Evolutionary conservation across 495 filamentous ascomycete species (phyloP).

Genomic region (Cetradonia linearis): DNA sequence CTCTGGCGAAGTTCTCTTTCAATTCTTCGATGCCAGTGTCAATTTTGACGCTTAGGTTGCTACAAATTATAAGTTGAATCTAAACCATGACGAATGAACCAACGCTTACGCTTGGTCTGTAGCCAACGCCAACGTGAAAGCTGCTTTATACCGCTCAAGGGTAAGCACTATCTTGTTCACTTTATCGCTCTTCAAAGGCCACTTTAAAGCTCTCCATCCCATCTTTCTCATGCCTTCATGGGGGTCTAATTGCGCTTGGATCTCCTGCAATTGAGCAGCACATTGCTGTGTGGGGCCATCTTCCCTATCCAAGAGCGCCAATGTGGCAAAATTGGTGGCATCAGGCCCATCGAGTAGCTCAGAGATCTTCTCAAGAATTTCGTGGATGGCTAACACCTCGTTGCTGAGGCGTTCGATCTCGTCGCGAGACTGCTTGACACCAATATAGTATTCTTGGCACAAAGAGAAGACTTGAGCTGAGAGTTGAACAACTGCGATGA

Average conservation of each 20-base stretch:
- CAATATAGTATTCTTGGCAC: constrained; percentile 26
- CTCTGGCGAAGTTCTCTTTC: background rate
- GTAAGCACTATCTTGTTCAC: constrained; percentile 24
- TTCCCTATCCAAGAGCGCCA: background rate
- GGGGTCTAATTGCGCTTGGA: background rate
- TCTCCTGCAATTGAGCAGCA: background rate
- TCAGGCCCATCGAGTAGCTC: background rate
- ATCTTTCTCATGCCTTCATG: constrained; percentile 23
- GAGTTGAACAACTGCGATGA: constrained; percentile 32
- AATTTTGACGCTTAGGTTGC: background rate
- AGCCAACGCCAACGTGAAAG: constrained; percentile 28
- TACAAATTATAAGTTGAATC: background rate
- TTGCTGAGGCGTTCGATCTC: constrained; percentile 30
- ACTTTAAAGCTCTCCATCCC: constrained; percentile 29
- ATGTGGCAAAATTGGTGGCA: background rate
- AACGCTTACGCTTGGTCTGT: constrained; percentile 22
- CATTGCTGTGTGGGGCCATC: background rate
- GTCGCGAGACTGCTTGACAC: constrained; percentile 10
- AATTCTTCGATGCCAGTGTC: background rate
- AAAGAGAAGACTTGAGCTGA: constrained; percentile 26
- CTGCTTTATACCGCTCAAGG: constrained; percentile 29
- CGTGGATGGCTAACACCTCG: constrained; percentile 24
- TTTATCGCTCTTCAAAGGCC: constrained; percentile 28
- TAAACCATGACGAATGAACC: background rate
- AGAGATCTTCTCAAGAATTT: constrained; percentile 17